Evolutionary conservation across 176 grass and related monocot species (phyloP).

Genomic region (Musa itinerans): DNA sequence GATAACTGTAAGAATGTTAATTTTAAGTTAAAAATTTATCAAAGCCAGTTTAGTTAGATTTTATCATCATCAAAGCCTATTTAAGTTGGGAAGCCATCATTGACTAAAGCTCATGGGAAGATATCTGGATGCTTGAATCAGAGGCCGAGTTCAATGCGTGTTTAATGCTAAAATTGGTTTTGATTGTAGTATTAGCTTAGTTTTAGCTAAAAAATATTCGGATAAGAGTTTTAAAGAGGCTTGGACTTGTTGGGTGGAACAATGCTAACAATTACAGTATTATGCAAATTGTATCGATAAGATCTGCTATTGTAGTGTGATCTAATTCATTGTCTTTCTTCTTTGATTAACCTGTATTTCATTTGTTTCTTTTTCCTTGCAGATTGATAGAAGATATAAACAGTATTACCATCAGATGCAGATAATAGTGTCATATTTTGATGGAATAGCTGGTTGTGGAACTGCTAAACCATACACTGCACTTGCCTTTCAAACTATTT

Average conservation of each 20-base stretch:
- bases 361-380: constrained; percentile 24
- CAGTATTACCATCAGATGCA: constrained; percentile 99
- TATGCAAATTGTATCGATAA: not conserved
- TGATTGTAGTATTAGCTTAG: too few relatives aligned
- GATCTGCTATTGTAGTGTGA: not conserved
- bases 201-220: too few relatives aligned
- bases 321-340: not conserved
- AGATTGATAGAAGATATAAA: constrained; percentile 93
- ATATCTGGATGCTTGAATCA: too few relatives aligned
- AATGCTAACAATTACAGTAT: not conserved
- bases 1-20: too few relatives aligned
- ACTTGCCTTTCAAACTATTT: constrained; percentile 94
- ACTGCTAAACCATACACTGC: constrained; percentile 91
- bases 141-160: too few relatives aligned
- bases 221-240: not conserved
- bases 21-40: too few relatives aligned
- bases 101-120: too few relatives aligned
- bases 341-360: constrained; percentile 15
- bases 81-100: too few relatives aligned
- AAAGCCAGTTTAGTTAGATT: too few relatives aligned
- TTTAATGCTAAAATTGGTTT: too few relatives aligned
- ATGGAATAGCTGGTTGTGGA: constrained; percentile 65
- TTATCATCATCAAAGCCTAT: too few relatives aligned
- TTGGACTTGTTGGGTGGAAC: not conserved
- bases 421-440: constrained; percentile 75